Percentiles rank a stretch among this genome's conserved stretches.
Evolutionary conservation across 208 protist genomes (phyloP).

Genomic region (Acanthamoeba castellanii): DNA sequence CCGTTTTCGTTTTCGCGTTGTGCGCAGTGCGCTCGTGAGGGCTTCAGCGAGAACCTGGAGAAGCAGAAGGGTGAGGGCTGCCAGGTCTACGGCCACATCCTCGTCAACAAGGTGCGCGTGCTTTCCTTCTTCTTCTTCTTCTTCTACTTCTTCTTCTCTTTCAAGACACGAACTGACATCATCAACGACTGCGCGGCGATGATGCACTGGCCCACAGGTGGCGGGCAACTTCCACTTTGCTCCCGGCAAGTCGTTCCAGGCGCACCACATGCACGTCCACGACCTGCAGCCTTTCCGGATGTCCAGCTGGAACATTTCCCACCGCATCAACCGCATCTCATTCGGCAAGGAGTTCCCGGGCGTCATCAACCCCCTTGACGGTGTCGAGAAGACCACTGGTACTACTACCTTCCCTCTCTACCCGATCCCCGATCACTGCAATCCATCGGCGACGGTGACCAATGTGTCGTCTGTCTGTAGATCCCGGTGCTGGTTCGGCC

Average conservation of each 20-base stretch:
- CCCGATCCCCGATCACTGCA: too few species aligned
- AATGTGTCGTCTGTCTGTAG: background rate
- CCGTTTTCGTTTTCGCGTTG: background rate
- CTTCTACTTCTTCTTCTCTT: background rate
- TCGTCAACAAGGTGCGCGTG: conserved; percentile 85
- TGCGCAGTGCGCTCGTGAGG: conserved; percentile 64
- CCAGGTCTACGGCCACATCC: conserved; percentile 85
- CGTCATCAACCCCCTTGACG: conserved; percentile 89
- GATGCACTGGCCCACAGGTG: conserved; percentile 50
- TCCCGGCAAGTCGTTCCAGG: conserved; percentile 86
- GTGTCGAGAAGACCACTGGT: conserved; percentile 67
- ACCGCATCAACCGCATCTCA: conserved; percentile 87
- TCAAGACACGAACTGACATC: background rate
- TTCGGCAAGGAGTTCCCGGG: conserved; percentile 90
- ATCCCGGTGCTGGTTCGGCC: conserved; percentile 16
- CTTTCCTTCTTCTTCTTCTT: background rate
- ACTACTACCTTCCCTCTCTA: too few species aligned
- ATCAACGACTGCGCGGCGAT: background rate
- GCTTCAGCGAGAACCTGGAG: conserved; percentile 80
- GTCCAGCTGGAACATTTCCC: conserved; percentile 85
- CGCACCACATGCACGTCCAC: conserved; percentile 88
- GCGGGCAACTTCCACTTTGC: conserved; percentile 91
- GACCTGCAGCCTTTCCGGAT: conserved; percentile 85
- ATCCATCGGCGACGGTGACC: background rate
- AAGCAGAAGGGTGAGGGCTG: conserved; percentile 87